Conservation (phyloP, 345 rosid species). For the Gossypium herbaceum region DNA sequence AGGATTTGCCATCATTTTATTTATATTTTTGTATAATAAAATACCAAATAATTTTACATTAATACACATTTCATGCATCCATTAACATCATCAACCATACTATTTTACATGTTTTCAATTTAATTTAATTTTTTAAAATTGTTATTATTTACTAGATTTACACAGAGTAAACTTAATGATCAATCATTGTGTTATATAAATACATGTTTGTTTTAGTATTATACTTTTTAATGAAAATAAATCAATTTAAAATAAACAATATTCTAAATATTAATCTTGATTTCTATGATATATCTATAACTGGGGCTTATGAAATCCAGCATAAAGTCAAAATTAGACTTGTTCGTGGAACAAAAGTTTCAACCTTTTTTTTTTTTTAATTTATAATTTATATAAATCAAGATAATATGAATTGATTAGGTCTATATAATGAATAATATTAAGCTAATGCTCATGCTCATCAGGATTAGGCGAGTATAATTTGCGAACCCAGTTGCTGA, state of each 20-base stretch:
- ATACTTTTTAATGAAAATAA: too few species aligned
- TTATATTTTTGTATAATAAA: neutral
- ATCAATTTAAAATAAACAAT: too few species aligned
- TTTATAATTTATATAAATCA: neutral
- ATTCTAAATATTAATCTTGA: too few species aligned
- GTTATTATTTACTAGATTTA: too few species aligned
- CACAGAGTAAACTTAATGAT: too few species aligned
- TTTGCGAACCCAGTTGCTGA: conserved; percentile 37
- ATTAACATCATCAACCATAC: neutral
- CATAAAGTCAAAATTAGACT: neutral
- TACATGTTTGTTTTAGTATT: too few species aligned
- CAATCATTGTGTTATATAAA: too few species aligned
- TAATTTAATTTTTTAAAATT: too few species aligned
- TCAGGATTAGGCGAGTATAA: conserved; percentile 20
- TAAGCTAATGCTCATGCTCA: conserved; percentile 31
- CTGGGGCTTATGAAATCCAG: too few species aligned
- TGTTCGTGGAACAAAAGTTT: neutral
- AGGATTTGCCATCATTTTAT: neutral
- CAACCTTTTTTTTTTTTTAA: neutral
- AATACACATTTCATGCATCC: neutral
- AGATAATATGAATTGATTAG: too few species aligned
- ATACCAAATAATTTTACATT: neutral
- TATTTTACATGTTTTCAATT: neutral
- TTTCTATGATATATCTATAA: too few species aligned
- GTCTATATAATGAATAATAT: too few species aligned